Conservation (phyloP, 2,329 filamentous ascomycete genomes). For the Fusarium pseudocircinatum region DNA sequence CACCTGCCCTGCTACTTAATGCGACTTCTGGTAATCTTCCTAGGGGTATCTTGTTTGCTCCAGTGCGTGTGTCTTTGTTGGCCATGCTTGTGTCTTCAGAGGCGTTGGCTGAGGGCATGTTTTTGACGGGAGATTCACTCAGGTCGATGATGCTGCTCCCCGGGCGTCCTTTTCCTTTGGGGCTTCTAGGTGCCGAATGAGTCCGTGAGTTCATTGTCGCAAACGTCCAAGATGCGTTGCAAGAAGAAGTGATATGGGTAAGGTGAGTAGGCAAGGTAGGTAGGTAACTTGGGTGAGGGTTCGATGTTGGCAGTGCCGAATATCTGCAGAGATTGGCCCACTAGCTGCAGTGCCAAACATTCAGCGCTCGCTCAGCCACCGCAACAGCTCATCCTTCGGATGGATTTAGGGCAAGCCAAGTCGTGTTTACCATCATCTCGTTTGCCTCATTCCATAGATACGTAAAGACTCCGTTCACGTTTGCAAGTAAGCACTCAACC, state of each 20-base stretch:
- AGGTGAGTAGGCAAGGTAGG: no score
- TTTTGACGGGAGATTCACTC: no score
- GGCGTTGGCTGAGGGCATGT: rapidly evolving
- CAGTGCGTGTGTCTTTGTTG: no score
- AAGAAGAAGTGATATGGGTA: no score
- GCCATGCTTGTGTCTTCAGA: not conserved
- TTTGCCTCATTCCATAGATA: not conserved
- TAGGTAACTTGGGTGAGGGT: not conserved
- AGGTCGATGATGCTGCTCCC: no score
- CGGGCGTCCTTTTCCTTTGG: not conserved
- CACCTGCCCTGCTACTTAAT: no score
- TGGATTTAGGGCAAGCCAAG: no score
- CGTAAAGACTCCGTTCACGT: not conserved
- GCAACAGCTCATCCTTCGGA: not conserved
- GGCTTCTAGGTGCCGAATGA: rapidly evolving
- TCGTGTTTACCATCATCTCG: no score
- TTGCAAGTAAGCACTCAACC: not conserved
- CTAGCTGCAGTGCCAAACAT: not conserved
- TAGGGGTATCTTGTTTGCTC: no score
- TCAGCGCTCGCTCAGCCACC: rapidly evolving
- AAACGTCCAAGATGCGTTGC: no score
- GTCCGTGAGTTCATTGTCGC: no score
- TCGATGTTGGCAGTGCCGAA: not conserved
- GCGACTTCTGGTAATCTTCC: no score
- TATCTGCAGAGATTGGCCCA: not conserved